Base-by-base conservation (phyloP, 352 stramenopile species). In the Pythium aristosporum region DNA sequence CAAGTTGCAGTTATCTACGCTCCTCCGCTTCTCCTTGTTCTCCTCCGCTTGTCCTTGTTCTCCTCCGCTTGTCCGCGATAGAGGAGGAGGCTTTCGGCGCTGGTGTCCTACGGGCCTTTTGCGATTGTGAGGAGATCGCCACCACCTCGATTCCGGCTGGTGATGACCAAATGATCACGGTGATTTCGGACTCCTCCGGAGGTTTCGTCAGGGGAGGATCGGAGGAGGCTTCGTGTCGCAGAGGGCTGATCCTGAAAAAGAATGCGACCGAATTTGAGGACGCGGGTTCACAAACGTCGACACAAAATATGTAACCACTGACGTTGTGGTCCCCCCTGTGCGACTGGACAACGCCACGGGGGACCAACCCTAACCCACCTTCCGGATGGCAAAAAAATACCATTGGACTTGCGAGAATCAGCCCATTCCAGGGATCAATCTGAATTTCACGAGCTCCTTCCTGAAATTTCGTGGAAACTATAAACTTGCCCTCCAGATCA, bases 21-120 rank as follows among this genome's bases (percentile, higher is more conserved):
- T 48, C 46, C 52, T 58, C 11, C 23, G 37, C 25, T 60, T 21
- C 21, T n/a, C 21, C 30, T 18, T 49, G 20, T 20, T 55, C 30
- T 20, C 18, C 48, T 42, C 20, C 25, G 20, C 44, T 60, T 21
- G 5, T n/a, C 21, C 30, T 18, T 49, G 20, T 20, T 55, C 30
- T 20, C 18, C 48, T 42, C 20, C 25, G 20, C 44, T 50, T 63
- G 57, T 56, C 44, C 55, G 39, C 42, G 20, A 53, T 11, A 53
- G 5, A 6, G n/a, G 30, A 49, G 50, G 21, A 23, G n/a, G 1
- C 30, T 23, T 34, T 23, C 39, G 20, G n/a, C 23, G 25, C 47
- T 57, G 36, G 58, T 65, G 58, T 65, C 58, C 58, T 58, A 65
- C 58, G 58, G 18, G 30, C 10, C 8, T 15, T 23, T 55, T 28